phyloP scores from a whole-genome alignment of 202 grass and related monocot species.

The Setaria italica region DNA sequence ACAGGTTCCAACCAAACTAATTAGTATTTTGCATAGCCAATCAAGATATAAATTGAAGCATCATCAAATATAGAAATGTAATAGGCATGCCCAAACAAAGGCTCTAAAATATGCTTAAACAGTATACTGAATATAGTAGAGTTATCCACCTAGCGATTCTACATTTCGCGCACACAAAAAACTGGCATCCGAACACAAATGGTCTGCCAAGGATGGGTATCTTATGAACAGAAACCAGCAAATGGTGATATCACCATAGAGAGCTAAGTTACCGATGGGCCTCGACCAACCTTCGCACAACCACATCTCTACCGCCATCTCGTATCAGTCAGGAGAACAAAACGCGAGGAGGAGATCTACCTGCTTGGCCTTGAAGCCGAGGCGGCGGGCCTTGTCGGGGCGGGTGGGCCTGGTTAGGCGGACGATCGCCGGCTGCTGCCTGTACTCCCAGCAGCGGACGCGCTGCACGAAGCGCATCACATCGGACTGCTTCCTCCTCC shows the following conservation, averaged over 20 bases:
- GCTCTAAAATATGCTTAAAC: no score
- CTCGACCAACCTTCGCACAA: neutral
- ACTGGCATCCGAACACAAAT: neutral
- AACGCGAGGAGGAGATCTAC: slow-evolving; percentile 19
- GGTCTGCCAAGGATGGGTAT: neutral
- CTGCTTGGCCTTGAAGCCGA: slow-evolving; percentile 98
- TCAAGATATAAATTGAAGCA: neutral
- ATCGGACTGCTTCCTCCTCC: slow-evolving; percentile 98
- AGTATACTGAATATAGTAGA: neutral
- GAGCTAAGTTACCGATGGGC: neutral
- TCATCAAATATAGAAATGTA: no score
- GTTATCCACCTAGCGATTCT: no score
- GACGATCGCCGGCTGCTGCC: slow-evolving; percentile 90
- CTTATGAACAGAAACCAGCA: neutral
- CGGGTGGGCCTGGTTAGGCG: slow-evolving; percentile 77
- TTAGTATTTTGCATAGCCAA: neutral
- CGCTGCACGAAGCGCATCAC: slow-evolving; percentile 98
- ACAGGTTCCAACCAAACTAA: no score
- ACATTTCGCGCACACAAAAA: neutral
- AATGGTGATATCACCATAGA: accelerated
- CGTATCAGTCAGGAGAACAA: neutral
- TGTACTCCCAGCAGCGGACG: slow-evolving; percentile 97
- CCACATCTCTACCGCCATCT: neutral
- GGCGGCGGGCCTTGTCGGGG: slow-evolving; percentile 92
- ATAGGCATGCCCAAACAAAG: neutral